Base-by-base conservation (phyloP, 225 moss, liverwort and hornwort species). In the Antitrichia curtipendula region DNA sequence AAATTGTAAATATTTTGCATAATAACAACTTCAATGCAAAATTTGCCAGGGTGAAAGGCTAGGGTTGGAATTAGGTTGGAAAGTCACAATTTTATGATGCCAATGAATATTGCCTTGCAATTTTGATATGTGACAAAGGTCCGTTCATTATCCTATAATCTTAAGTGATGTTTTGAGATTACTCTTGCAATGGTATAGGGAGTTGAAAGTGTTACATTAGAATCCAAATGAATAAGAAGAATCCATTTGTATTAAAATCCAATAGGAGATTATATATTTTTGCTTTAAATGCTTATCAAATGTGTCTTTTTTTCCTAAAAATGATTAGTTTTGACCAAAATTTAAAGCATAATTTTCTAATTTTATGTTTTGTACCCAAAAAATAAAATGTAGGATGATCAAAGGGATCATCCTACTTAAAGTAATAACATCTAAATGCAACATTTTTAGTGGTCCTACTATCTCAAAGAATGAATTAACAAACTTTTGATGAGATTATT, bases 171-270 rank as follows among this genome's bases (percentile, higher is more conserved):
- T 3, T 43, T 38, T 12, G 16, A 2, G 0, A 43, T 16, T 16
- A 16, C 6, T 8, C 2, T 43, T 71, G 43, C 43, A 9, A 43
- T 0, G 0, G 0, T 50, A 5, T 32, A 74, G 12, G 12, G 0
- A 32, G 2, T 75, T 5, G 12, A 32, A 4, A 49, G 4, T 20
- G 7, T 32, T 9, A 20, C 7, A 32, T 31, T 31, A 12, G 19
- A 74, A 32, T 49, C 7, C 1, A 49, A 49, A 49, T 12, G 7
- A 49, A 12, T 4, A 73, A 31, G 7, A 73, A 19, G 1, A 47
- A 19, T 73, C 1, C 12, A 12, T 19, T 12, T 17, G 2, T 11
- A 47, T n/a, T n/a, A 7, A 0, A 5, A 2, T 29, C 1, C 6
- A 10, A 31, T 31, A 0, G 1, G 0, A 47, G 7, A 19, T 4